A percentile compares a stretch with the other conserved stretches of the same genome.
phyloP scores from a whole-genome alignment of 1,284 basidiomycete genomes.

The Porodaedalea pini region DNA sequence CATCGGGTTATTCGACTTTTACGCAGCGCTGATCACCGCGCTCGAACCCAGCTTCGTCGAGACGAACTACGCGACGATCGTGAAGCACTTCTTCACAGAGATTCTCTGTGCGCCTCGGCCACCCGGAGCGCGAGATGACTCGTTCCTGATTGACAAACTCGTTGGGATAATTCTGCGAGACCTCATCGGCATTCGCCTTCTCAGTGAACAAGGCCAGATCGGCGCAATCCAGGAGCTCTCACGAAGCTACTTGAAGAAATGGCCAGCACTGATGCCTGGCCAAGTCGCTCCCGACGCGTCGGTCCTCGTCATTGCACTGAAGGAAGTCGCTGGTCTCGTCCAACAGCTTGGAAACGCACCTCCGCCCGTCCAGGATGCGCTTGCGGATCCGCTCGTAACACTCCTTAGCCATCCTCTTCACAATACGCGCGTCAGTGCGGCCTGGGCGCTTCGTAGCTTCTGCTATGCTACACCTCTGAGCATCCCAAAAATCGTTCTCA shows the following conservation, averaged over 20 bases:
- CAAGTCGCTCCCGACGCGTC: slow-evolving; percentile 69
- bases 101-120: slow-evolving; percentile 61
- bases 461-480: slow-evolving; percentile 86
- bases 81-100: slow-evolving; percentile 77
- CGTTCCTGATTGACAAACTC: slow-evolving; percentile 67
- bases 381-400: slow-evolving; percentile 83
- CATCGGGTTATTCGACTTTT: slow-evolving; percentile 88
- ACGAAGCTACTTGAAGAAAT: slow-evolving; percentile 78
- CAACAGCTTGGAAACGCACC: slow-evolving; percentile 92
- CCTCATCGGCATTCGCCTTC: slow-evolving; percentile 81
- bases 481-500: slow-evolving; percentile 74
- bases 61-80: slow-evolving; percentile 75
- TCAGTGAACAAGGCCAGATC: slow-evolving; percentile 93
- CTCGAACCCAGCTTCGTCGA: slow-evolving; percentile 84
- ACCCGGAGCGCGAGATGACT: slow-evolving; percentile 65
- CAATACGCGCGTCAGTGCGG: slow-evolving; percentile 79
- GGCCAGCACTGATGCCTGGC: slow-evolving; percentile 91
- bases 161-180: slow-evolving; percentile 80
- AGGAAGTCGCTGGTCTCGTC: slow-evolving; percentile 83
- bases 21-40: slow-evolving; percentile 71
- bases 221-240: slow-evolving; percentile 85
- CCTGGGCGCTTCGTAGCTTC: slow-evolving; percentile 87
- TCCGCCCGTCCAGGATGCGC: slow-evolving; percentile 82
- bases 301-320: slow-evolving; percentile 73
- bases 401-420: slow-evolving; percentile 87